Evolutionary conservation across 179 eudicot genomes (phyloP), one percentile per base, ranked within the genome.

Genomic region (Drosera spatulata): DNA sequence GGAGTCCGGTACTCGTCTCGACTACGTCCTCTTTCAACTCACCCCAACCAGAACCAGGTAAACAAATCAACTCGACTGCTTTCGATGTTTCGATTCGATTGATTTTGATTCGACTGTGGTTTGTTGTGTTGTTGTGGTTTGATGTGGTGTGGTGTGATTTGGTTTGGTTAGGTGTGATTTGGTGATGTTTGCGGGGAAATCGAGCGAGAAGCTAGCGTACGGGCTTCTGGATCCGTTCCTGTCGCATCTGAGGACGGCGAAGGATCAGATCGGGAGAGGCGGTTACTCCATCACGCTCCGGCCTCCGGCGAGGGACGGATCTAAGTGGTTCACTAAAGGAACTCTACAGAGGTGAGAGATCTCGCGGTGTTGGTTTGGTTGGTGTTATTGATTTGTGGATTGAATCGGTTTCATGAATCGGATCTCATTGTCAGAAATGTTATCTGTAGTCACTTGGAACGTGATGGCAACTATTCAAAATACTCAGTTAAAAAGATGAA

Each of bases 11-110:
- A 70, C 85, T 64, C 78, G 70, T 40, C 81, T 88, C 3, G 96
- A 85, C 69, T 69, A 78, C 50, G 85, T 82, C 46, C 74, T 88
- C 47, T 88, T 88, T 75, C 96, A 85, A 56, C 86, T 88, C 56
- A 88, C 96, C 12, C 96, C 96, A 2, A 88, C 96, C 2, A 73
- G 96, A 64, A 88, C 96, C 40, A 88, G 96, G 96, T 86, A 62
- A 46, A 6, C 15, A 13, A 47, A 9, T 45, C 4, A 40, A n/a
- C 59, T 54, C 50, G 10, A 4, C 45, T 43, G 5, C 0, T 4
- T 43, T 43, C 8, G 33, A 43, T 43, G 14, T 50, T 10, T 6
- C 11, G 38, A 13, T 60, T 45, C 41, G 5, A 49, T 6, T 11
- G 3, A n/a, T 50, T 10, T 6, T 8, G 38, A 13, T 60, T 45